Evolutionary conservation across 2,329 filamentous ascomycete genomes (phyloP).

Genomic region (Aspergillus japonicus): DNA sequence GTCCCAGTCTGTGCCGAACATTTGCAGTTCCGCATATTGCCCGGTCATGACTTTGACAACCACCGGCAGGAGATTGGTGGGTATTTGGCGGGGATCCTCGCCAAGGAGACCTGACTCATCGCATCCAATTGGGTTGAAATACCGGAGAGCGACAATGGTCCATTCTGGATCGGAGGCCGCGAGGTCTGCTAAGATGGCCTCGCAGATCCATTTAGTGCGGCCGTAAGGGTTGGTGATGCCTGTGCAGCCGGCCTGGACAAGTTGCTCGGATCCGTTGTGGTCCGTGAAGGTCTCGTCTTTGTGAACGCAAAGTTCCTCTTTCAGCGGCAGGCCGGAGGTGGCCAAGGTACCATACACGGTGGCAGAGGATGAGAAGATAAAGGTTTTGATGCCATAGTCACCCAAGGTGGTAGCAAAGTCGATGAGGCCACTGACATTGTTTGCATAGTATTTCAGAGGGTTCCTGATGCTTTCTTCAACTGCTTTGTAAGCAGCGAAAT

Average conservation of each 20-base stretch:
- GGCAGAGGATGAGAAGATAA: constrained; percentile 67
- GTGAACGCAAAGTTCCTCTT: constrained; percentile 58
- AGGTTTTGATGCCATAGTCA: constrained; percentile 61
- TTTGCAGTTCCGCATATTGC: constrained; percentile 52
- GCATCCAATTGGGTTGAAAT: constrained; percentile 68
- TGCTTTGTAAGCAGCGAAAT: constrained; percentile 68
- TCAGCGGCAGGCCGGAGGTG: constrained; percentile 51
- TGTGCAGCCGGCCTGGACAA: constrained; percentile 50
- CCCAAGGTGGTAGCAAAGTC: constrained; percentile 58
- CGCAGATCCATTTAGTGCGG: constrained; percentile 66
- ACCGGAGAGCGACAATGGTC: constrained; percentile 63
- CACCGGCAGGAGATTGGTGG: constrained; percentile 65
- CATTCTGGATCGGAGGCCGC: constrained; percentile 60
- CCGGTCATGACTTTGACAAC: constrained; percentile 62
- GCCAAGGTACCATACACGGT: constrained; percentile 63
- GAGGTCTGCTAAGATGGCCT: constrained; percentile 64
- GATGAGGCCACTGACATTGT: constrained; percentile 65
- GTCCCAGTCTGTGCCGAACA: constrained; percentile 65
- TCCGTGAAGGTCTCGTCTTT: constrained; percentile 48
- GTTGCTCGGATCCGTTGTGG: constrained; percentile 43
- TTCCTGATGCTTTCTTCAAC: constrained; percentile 62
- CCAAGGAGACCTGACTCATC: constrained; percentile 63
- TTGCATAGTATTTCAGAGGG: constrained; percentile 65
- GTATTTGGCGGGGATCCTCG: constrained; percentile 61
- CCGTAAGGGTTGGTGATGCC: constrained; percentile 66